Percentiles rank a stretch among this genome's conserved stretches.
Conservation (phyloP, 805 yeast species). For the Wickerhamiella azyma region DNA sequence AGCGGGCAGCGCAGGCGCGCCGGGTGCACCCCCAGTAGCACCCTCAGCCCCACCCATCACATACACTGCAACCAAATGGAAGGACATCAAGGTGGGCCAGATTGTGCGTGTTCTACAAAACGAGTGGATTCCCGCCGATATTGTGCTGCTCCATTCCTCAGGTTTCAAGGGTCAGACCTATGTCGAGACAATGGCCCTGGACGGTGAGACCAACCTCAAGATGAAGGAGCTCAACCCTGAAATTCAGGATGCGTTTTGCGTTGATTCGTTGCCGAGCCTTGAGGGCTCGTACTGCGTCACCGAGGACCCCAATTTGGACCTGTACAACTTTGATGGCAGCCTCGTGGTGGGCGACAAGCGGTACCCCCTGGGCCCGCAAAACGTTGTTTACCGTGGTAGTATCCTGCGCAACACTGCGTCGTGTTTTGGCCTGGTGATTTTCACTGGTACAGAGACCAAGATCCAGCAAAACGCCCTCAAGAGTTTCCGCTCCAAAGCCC, state of each 20-base stretch:
- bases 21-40: neutral
- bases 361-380: conserved; percentile 61
- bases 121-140: conserved; percentile 93
- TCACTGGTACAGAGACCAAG: conserved; percentile 92
- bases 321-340: conserved; percentile 80
- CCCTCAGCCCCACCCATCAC: conserved; percentile 11
- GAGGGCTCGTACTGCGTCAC: conserved; percentile 45
- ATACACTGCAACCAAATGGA: conserved; percentile 43
- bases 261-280: conserved; percentile 36
- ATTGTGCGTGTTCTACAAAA: conserved; percentile 56
- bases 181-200: conserved; percentile 93
- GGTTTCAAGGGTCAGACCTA: conserved; percentile 48
- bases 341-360: conserved; percentile 27
- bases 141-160: conserved; percentile 54
- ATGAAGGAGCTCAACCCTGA: conserved; percentile 54
- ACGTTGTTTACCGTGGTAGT: conserved; percentile 84
- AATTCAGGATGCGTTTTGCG: conserved; percentile 31
- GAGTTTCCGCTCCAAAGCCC: conserved; percentile 85
- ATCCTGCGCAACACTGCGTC: conserved; percentile 70
- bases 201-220: conserved; percentile 92
- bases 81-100: conserved; percentile 75
- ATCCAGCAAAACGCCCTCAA: conserved; percentile 88
- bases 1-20: too few species aligned
- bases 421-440: conserved; percentile 67
- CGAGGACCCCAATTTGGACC: conserved; percentile 86